A percentile compares a stretch with the other conserved stretches of the same genome.
Conservation (phyloP, 352 stramenopile species). For the Pythium guiyangense region DNA sequence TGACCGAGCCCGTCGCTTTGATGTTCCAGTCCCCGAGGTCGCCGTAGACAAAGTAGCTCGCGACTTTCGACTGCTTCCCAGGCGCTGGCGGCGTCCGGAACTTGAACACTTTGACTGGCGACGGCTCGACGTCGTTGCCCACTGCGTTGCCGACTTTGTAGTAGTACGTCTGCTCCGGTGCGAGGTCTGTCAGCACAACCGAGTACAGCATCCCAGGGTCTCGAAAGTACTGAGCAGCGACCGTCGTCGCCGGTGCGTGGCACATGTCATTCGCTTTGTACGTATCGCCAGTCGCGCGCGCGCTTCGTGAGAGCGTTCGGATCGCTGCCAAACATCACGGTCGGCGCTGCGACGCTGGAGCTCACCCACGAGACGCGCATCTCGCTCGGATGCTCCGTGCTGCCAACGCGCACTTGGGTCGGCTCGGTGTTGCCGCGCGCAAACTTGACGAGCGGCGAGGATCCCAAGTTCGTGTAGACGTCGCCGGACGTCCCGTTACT, state of each 20-base stretch:
- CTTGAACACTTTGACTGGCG: constrained; percentile 5
- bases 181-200: constrained; percentile 15
- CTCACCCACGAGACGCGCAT: constrained; percentile 60
- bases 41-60: constrained; percentile 63
- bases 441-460: constrained; percentile 17
- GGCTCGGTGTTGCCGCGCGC: constrained; percentile 23
- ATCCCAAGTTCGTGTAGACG: constrained; percentile 16
- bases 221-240: constrained; percentile 4
- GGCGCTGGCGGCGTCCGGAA: constrained; percentile 3
- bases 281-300: not conserved
- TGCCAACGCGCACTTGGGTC: constrained; percentile 8
- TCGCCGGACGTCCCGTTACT: constrained; percentile 1
- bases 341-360: constrained; percentile 25
- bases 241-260: constrained; percentile 16
- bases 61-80: constrained; percentile 8
- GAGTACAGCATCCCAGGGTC: constrained; percentile 11
- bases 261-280: constrained; percentile 25
- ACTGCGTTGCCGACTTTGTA: constrained; percentile 16
- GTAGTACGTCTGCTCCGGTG: constrained; percentile 15
- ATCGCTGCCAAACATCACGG: constrained; percentile 30
- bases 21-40: constrained; percentile 46
- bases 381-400: constrained; percentile 12
- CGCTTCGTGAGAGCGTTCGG: not conserved
- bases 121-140: not conserved
- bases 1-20: constrained; percentile 6